These are phyloP conservation scores for Nothomitra cinnamomea DNA, from an alignment of 2,329 filamentous ascomycete genomes.

Conservation along the genomic window DNA sequence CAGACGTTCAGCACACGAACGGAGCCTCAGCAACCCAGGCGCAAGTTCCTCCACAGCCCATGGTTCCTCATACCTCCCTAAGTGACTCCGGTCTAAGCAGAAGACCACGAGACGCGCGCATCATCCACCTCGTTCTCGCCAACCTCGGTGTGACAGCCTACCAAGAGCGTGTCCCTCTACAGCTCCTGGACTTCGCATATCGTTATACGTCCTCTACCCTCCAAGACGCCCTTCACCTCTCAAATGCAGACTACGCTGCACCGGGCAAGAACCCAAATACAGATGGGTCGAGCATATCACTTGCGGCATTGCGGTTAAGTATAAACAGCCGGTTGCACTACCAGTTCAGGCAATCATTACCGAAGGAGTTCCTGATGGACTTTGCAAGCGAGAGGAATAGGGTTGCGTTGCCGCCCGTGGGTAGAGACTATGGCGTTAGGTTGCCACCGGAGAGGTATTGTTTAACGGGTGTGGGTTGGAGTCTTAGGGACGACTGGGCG, in stretches of 20 bases:
- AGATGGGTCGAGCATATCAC: slow-evolving; percentile 34
- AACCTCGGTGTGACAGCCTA: slow-evolving; percentile 31
- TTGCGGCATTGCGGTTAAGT: slow-evolving; percentile 41
- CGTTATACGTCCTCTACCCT: slow-evolving; percentile 35
- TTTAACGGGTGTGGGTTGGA: slow-evolving; percentile 38
- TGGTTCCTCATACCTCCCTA: slow-evolving; percentile 5
- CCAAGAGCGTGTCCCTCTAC: slow-evolving; percentile 34
- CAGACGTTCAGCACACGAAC: neutral
- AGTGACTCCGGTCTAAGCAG: slow-evolving; percentile 27
- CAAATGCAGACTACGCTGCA: slow-evolving; percentile 30
- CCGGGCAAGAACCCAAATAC: slow-evolving; percentile 19
- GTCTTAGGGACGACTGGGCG: slow-evolving; percentile 40
- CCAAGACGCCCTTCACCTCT: slow-evolving; percentile 33
- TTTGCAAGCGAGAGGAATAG: slow-evolving; percentile 38
- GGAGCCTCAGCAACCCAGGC: neutral
- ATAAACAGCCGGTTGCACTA: slow-evolving; percentile 42
- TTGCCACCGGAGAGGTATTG: slow-evolving; percentile 46
- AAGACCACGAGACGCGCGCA: slow-evolving; percentile 30
- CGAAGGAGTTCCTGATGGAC: slow-evolving; percentile 44
- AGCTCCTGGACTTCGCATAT: slow-evolving; percentile 35
- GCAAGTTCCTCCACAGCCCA: neutral
- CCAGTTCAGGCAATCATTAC: slow-evolving; percentile 39
- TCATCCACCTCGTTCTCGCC: slow-evolving; percentile 33
- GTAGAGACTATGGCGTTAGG: slow-evolving; percentile 38
- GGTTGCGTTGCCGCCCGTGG: slow-evolving; percentile 35